These are phyloP conservation scores for Smittium mucronatum DNA, from an alignment of 371 early-diverging fungal species.

Conservation along the genomic window DNA sequence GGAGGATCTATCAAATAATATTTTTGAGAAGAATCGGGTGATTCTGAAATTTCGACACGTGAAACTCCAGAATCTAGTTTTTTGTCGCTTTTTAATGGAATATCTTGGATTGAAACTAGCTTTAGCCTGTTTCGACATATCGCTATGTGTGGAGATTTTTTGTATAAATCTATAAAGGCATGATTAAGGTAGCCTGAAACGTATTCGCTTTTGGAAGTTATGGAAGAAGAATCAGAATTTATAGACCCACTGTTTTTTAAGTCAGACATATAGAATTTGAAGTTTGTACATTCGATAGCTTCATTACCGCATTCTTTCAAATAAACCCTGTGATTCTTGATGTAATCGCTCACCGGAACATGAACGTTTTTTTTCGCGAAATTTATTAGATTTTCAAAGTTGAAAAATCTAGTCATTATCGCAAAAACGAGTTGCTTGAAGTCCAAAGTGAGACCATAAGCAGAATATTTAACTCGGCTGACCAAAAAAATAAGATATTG, in stretches of 20 bases:
- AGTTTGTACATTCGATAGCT: background rate
- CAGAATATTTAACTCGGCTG: too few species aligned
- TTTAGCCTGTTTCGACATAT: background rate
- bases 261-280: background rate
- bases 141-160: background rate
- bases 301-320: background rate
- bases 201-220: background rate
- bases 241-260: background rate
- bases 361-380: background rate
- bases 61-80: background rate
- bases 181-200: background rate
- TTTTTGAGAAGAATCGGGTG: background rate
- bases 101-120: background rate
- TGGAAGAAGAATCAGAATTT: background rate
- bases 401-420: background rate
- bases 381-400: background rate
- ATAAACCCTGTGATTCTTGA: background rate
- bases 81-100: background rate
- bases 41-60: too few species aligned
- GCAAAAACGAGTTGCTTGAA: too few species aligned
- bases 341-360: background rate
- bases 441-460: too few species aligned
- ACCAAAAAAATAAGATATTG: too few species aligned
- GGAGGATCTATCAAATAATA: background rate
- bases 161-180: background rate